Evolutionary conservation across 2,329 filamentous ascomycete genomes (phyloP).

Genomic region (Verticillium nonalfalfae): DNA sequence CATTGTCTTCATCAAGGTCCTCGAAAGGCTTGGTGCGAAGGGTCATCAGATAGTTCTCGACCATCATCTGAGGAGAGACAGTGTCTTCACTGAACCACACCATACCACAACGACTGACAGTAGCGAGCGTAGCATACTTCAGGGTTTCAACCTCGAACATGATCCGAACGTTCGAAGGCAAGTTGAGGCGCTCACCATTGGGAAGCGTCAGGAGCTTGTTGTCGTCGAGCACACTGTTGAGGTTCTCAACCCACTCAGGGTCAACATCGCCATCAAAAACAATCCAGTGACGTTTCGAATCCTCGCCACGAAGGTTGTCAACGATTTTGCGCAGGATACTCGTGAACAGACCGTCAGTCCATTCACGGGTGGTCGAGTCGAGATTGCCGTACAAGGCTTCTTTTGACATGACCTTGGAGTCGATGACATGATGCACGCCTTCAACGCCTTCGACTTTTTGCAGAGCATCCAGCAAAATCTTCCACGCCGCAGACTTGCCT

Average conservation of each 20-base stretch:
- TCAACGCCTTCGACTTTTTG: constrained; percentile 88
- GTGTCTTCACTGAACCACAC: constrained; percentile 99
- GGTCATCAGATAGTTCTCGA: constrained; percentile 81
- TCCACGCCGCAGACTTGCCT: constrained; percentile 95
- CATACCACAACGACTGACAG: constrained; percentile 99
- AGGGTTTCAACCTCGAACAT: constrained; percentile 99
- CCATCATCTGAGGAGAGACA: constrained; percentile 87
- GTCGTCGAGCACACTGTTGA: constrained; percentile 99
- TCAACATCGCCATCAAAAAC: constrained; percentile 99
- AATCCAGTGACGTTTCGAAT: constrained; percentile 97
- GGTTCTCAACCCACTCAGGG: constrained; percentile 98
- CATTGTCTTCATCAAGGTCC: constrained; percentile 88
- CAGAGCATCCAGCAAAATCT: constrained; percentile 80
- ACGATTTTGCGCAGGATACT: constrained; percentile 98
- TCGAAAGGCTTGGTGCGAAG: constrained; percentile 83
- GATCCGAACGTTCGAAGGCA: constrained; percentile 92
- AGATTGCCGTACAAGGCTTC: constrained; percentile 93
- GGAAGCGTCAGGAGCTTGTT: constrained; percentile 96
- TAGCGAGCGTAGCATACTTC: constrained; percentile 94
- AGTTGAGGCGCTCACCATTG: constrained; percentile 93
- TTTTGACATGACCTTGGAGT: constrained; percentile 99
- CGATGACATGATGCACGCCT: constrained; percentile 94
- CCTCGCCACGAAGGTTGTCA: constrained; percentile 95
- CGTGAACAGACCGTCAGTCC: constrained; percentile 97
- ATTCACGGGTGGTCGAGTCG: constrained; percentile 94